Evolutionary conservation across 345 rosid species (phyloP), one percentile per base, ranked within the genome.

Genomic region (Salix koriyanagi): DNA sequence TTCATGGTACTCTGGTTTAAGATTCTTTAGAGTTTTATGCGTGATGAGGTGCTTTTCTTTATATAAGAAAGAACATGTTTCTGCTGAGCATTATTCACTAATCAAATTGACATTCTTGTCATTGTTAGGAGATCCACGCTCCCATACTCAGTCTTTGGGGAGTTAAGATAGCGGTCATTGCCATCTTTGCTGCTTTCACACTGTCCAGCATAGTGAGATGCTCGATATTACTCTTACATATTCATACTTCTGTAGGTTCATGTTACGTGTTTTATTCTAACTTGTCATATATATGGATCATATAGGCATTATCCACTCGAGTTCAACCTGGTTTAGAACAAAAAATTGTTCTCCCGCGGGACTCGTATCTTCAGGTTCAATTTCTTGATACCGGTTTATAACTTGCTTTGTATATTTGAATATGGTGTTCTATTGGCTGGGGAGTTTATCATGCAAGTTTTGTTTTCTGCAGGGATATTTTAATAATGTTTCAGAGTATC

Each of bases 251-350:
- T n/a, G 21, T 48, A 62, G 41, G 67, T 66, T 62, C 60, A 64
- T 75, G 30, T 70, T 58, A 18, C 5, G 58, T 71, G 19, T 66
- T 56, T 54, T 32, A 62, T 72, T 28, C 77, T 76, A 65, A 65
- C 70, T 71, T 64, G 46, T 71, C 26, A 65, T 75, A 71, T 81
- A 70, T 64, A 62, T 73, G 74, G 73, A 83, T 58, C 54, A 75
- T 58, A 46, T 76, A 96, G 99, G 99, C 99, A 39, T 80, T 96
- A 75, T 83, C 92, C 74, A 91, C 98, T 54, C 87, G 99, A 79
- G 83, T 93, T 67, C 92, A 96, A 83, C 92, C 98, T 78, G 99
- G 99, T 83, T 81, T 95, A 86, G 99, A 95, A 71, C 98, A 95
- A 83, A 86, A 91, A 83, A 91, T 91, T 86, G 99, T 95, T 82